A percentile compares a stretch with the other conserved stretches of the same genome.
Evolutionary conservation across 2,329 filamentous ascomycete genomes (phyloP).

Genomic region (Aspergillus ustus): DNA sequence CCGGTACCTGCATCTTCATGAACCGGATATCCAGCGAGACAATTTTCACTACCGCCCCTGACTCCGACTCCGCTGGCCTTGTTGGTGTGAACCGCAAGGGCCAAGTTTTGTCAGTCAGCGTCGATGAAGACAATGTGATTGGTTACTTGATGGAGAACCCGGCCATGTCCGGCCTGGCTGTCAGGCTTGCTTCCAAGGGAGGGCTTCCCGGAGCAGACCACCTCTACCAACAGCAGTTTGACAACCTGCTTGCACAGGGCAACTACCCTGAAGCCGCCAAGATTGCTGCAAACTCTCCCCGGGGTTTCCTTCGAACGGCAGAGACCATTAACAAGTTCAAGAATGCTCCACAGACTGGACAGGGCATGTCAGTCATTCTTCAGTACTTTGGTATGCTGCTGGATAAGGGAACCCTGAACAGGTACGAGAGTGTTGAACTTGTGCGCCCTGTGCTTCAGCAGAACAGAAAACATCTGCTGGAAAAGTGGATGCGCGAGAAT

Average conservation of each 20-base stretch:
- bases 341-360: slow-evolving; percentile 69
- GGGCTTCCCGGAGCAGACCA: slow-evolving; percentile 93
- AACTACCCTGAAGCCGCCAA: slow-evolving; percentile 90
- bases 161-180: slow-evolving; percentile 88
- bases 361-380: slow-evolving; percentile 83
- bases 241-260: slow-evolving; percentile 78
- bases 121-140: slow-evolving; percentile 89
- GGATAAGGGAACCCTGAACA: slow-evolving; percentile 91
- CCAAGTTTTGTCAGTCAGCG: slow-evolving; percentile 90
- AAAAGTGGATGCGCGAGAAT: slow-evolving; percentile 97
- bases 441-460: slow-evolving; percentile 90
- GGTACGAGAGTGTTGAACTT: slow-evolving; percentile 90
- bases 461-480: slow-evolving; percentile 90
- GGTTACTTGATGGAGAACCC: slow-evolving; percentile 96
- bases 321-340: slow-evolving; percentile 98
- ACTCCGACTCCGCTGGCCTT: slow-evolving; percentile 83
- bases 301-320: slow-evolving; percentile 90
- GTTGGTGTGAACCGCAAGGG: slow-evolving; percentile 97
- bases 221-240: slow-evolving; percentile 90
- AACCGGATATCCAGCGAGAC: slow-evolving; percentile 99
- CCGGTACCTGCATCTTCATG: slow-evolving; percentile 96
- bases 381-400: slow-evolving; percentile 98
- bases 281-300: slow-evolving; percentile 93
- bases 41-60: slow-evolving; percentile 90
- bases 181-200: slow-evolving; percentile 93